Evolutionary conservation across 2,329 filamentous ascomycete species (phyloP), one percentile per base, ranked within the genome.

Genomic region (Fusarium sp.): DNA sequence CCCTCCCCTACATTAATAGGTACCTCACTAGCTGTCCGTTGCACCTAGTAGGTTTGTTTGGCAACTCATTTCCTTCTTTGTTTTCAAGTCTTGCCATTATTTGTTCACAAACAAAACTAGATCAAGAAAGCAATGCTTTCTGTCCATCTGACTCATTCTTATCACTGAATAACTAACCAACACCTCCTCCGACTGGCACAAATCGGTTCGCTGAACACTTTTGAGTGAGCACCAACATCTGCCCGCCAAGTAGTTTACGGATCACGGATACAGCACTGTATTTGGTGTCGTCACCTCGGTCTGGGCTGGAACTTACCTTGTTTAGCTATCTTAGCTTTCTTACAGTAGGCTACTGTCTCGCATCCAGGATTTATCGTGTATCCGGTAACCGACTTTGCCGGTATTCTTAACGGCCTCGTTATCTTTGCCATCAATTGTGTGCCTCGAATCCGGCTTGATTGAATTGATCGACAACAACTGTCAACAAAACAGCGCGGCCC

Each of bases 291-390:
- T 69, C 65, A 69, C 65, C 26, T 58, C 45, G 33, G 38, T 41
- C 58, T 71, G 45, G 38, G 42, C 55, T 68, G 57, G 61, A 59
- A 57, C 59, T 66, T 73, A 54, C 60, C 65, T 48, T 45, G 55
- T 70, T 72, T 66, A 50, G 61, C 54, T 55, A 50, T 65, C 62
- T 73, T 73, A 67, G 62, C 70, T 45, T 36, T 48, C 35, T 70
- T 54, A 18, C 31, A 51, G 31, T 26, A 51, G 30, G 33, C 20
- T 61, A 31, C 38, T 55, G 73, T 70, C 47, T 62, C 50, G 30
- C 31, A 51, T 67, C 39, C 42, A 70, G 28, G 39, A 35, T 62
- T 70, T 56, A 42, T 57, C 45, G 42, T 65, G 44, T 47, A 42
- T 50, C 55, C 24, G 15, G 24, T n/a, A 26, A 44, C n/a, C 42